These are phyloP conservation scores for Phytophthora megakarya DNA, from an alignment of 352 stramenopile species.

Conservation along the genomic window DNA sequence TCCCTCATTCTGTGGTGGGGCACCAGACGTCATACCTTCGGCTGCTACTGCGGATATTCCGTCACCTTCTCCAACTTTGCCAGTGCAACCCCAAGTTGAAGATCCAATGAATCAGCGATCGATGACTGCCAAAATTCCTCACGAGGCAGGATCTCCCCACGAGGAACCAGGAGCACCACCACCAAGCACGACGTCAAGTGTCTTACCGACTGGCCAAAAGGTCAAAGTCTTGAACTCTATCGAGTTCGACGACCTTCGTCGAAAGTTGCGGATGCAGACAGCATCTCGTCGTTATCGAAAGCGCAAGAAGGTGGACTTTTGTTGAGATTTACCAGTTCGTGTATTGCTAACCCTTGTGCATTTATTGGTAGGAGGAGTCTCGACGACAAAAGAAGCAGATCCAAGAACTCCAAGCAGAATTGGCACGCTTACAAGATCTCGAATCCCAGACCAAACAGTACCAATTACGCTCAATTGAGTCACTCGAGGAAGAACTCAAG, in stretches of 20 bases:
- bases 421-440: constrained; percentile 25
- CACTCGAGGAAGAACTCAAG: constrained; percentile 30
- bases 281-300: constrained; percentile 42
- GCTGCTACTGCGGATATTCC: not conserved
- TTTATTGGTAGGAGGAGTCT: constrained; percentile 20
- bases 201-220: constrained; percentile 20
- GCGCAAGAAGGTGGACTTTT: constrained; percentile 40
- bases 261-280: constrained; percentile 40
- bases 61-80: not conserved
- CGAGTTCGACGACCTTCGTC: constrained; percentile 37
- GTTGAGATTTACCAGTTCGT: not conserved
- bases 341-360: not conserved
- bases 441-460: constrained; percentile 27
- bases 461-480: constrained; percentile 21
- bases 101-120: not conserved
- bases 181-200: not conserved
- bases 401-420: constrained; percentile 25
- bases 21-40: not conserved
- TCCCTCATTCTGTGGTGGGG: not conserved
- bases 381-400: constrained; percentile 26
- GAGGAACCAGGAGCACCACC: not conserved
- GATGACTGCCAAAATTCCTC: not conserved
- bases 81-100: not conserved
- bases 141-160: not conserved
- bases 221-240: constrained; percentile 27